Evolutionary conservation across 2,329 filamentous ascomycete genomes (phyloP).

Genomic region (Dactylella cylindrospora): DNA sequence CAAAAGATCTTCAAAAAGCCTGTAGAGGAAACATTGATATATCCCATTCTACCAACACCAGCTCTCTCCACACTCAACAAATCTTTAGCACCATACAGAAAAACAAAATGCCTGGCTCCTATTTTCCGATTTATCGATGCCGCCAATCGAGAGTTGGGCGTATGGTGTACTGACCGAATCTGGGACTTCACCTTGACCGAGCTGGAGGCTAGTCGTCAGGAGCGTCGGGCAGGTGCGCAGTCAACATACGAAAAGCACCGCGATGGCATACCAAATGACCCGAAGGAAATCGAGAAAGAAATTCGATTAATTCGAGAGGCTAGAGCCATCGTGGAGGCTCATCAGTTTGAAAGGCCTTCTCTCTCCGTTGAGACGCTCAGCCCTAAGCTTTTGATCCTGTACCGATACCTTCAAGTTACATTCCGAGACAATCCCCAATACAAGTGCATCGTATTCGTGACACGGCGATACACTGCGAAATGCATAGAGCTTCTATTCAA

Average conservation of each 20-base stretch:
- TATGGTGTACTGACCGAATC: conserved; percentile 80
- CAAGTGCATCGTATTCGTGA: conserved; percentile 85
- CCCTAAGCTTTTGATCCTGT: conserved; percentile 69
- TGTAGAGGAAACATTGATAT: conserved; percentile 61
- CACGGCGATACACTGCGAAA: conserved; percentile 73
- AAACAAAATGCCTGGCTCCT: conserved; percentile 54
- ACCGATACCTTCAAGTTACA: conserved; percentile 62
- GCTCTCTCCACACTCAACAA: conserved; percentile 67
- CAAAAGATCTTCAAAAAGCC: conserved; percentile 63
- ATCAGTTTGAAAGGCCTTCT: conserved; percentile 55
- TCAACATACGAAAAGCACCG: conserved; percentile 13
- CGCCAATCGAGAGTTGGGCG: conserved; percentile 60
- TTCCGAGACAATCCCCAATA: conserved; percentile 63
- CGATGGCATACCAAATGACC: conserved; percentile 38
- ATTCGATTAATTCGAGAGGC: conserved; percentile 63
- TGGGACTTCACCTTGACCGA: conserved; percentile 72
- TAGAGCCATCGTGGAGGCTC: conserved; percentile 59
- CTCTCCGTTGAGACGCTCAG: conserved; percentile 59
- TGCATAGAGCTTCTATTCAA: conserved; percentile 70
- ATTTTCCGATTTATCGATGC: conserved; percentile 46
- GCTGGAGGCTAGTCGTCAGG: conserved; percentile 63
- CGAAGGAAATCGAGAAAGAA: conserved; percentile 58
- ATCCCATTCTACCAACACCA: conserved; percentile 58
- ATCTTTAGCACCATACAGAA: conserved; percentile 44
- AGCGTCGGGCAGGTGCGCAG: conserved; percentile 56